Evolutionary conservation across 495 filamentous ascomycete genomes (phyloP), one percentile per base, ranked within the genome.

Genomic region (Immersiella caudata): DNA sequence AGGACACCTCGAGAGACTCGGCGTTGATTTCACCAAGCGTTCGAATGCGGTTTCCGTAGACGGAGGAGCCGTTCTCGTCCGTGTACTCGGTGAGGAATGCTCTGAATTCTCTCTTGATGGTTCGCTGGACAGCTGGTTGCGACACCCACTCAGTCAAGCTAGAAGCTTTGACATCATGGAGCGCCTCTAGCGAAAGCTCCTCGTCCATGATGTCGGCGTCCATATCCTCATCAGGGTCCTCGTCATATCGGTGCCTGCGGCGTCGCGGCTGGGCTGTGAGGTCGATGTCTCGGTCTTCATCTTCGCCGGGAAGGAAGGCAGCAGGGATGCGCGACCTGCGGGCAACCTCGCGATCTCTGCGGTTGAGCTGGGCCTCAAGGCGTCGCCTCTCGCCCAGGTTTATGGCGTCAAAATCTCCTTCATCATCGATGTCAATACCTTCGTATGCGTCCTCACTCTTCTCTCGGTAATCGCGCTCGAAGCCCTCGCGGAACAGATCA

Each of bases 21-120:
- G 93, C 93, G 77, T 99, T 99, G 70, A 97, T 84, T 77, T 97
- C 94, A 84, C 96, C 96, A 14, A 99, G 89, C 0, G 91, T 96
- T 65, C 92, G 89, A 66, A 98, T 93, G 67, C 93, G 89, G 70
- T 91, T 92, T 54, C 96, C 96, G 75, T 99, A 99, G 25, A 98
- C 93, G 0, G 96, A 99, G 5, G 85, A 89, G 35, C 92, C 93
- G 64, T 86, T 84, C 60, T 92, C 88, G 76, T 98, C 94, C 24
- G 88, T 96, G 75, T 95, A 98, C 76, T 97, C 93, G 16, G 96
- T 97, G 68, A 99, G 81, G 84, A 99, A 99, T 12, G 92, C 89
- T 78, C 95, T 96, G 87, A 99, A 99, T 77, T 98, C 94, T 70
- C 93, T 85, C 71, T 93, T 93, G 77, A 99, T 94, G 9, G 93